Evolutionary conservation across 148 eudicot species (phyloP).

Genomic region (Cornus suecica): DNA sequence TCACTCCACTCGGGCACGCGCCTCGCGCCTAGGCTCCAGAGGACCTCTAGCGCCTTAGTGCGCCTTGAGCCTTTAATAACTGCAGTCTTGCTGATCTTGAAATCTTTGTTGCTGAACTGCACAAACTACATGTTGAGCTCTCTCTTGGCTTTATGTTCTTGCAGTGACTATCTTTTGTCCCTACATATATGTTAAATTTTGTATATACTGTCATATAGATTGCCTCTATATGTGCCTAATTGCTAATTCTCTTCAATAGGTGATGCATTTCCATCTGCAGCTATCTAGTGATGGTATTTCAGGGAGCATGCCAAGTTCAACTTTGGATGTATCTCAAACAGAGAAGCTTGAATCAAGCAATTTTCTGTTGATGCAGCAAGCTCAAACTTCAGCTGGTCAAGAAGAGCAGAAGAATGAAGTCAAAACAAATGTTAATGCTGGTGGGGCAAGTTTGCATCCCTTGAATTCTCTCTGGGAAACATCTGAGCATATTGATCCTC

Average conservation of each 20-base stretch:
- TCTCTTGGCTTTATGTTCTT: background rate
- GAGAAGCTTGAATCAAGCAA: conserved; percentile 18
- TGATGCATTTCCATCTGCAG: conserved; percentile 48
- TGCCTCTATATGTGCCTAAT: background rate
- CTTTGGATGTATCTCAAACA: conserved; percentile 26
- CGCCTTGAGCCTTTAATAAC: too few relatives aligned
- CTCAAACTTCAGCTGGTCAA: conserved; percentile 17
- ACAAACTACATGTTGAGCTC: background rate
- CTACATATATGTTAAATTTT: background rate
- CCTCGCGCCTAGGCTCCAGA: too few relatives aligned
- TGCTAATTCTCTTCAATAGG: conserved; percentile 37
- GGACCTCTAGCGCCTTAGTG: too few relatives aligned
- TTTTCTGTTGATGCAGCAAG: conserved; percentile 17
- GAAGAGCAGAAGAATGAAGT: conserved; percentile 11
- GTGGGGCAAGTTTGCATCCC: conserved; percentile 16
- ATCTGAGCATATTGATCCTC: conserved; percentile 11
- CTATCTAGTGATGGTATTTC: conserved; percentile 46
- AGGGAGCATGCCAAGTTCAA: conserved; percentile 24
- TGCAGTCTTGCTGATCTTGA: background rate
- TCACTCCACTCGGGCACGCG: too few relatives aligned
- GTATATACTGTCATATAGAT: background rate
- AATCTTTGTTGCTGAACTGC: background rate
- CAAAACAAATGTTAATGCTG: conserved; percentile 21
- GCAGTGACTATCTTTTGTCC: background rate
- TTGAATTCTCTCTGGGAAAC: conserved; percentile 22